Evolutionary conservation across 1,139 yeast genomes (phyloP), one percentile per base, ranked within the genome.

Genomic region (Suzukiozyma palmioleophila): DNA sequence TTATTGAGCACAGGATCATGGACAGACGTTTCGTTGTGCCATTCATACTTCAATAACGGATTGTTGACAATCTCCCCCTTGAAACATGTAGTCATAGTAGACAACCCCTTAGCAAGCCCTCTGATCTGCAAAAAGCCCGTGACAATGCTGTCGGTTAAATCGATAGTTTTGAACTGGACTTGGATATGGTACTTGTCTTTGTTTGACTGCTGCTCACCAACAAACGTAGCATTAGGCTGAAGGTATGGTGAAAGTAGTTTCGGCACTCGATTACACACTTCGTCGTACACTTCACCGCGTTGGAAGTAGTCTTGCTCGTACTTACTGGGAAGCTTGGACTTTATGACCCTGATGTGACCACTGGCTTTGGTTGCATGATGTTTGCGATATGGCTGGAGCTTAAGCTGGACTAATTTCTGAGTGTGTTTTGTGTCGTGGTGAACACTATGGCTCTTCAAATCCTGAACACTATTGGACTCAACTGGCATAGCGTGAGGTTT

Each of bases 71-170:
- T 84, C 55, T 86, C 96, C 4, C 90, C 94, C 51, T 81, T 87
- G 64, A 90, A 90, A 55, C 83, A 89, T 0, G 97, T 90, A 11
- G 87, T 79, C 45, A 90, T 81, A 47, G 82, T 81, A 1, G 95
- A 90, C 48, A 84, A 79, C 35, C 79, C 73, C 42, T 77, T 81
- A 0, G 96, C 87, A 37, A 90, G 69, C 2, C 95, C 95, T 43
- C 81, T 75, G 42, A 90, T 90, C 43, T 83, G 82, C 37, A 90
- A 66, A 50, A 82, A 84, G 5, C 97, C 97, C 26, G 89, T 78
- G 15, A 89, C 59, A 35, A 75, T 70, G 1, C 85, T 78, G 43
- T 73, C 70, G 24, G 61, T 62, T 50, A 85, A 63, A 57, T 86
- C 90, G 16, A 85, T 85, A 26, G 77, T 75, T 56, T 83, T 79